Base-by-base conservation (phyloP, 164 flowering plant species). In the Piper betle region DNA sequence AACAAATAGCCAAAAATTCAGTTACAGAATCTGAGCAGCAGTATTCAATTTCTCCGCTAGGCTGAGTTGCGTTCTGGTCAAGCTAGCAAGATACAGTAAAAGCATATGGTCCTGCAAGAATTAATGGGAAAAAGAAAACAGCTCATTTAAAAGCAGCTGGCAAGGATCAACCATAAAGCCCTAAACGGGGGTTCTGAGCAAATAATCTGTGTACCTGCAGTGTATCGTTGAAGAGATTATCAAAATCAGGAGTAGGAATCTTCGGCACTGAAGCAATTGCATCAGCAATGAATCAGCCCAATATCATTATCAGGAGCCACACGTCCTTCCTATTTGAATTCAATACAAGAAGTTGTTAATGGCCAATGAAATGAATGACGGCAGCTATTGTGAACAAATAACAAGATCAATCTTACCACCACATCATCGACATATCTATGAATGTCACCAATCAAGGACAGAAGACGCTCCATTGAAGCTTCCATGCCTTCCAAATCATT, bases 401-500 rank as follows among this genome's bases (percentile, higher is more conserved):
- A 19, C 20, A 42, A 55, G 18, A 40, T 0, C 3, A 9, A 3
- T 46, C 95, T 81, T 64, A 93, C 99, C 95, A 87, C 93, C 69
- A 88, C 97, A 82, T 78, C 76, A 68, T 94, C 97, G n/a, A 91
- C 97, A 72, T 88, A 88, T 79, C 82, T 88, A 75, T 77, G 79
- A 53, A 86, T 74, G 65, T 93, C 93, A 59, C 86, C 91, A 38
- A 94, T 88, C 16, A 94, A 65, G 70, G 85, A 75, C 56, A 86
- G 74, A 39, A 94, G 73, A 55, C 89, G 70, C 66, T 81, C 84
- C 93, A 87, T 85, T 43, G 97, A 70, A 62, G 82, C 79, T 70
- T 91, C 97, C 99, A 94, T 91, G 69, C 93, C 95, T 77, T 94
- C 99, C 74, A 91, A 73, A 78, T 91, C 97, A 72, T 64, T 82